phyloP scores from a whole-genome alignment of 768 basidiomycete genomes.

The Hortiboletus campestris region DNA sequence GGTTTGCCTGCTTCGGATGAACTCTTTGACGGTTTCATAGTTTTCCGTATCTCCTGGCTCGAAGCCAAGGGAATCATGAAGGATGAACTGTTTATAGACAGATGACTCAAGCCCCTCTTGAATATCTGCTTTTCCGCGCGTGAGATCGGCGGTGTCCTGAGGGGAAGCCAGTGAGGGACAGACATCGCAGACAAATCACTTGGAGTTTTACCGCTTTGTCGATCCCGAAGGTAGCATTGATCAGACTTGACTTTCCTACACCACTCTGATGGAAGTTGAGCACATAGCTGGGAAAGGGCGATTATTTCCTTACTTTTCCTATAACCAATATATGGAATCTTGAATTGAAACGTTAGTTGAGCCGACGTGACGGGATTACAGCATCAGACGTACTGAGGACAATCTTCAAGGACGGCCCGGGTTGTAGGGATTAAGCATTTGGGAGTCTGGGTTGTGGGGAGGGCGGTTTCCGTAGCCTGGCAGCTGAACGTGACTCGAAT shows the following conservation, averaged over 20 bases:
- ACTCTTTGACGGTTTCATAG: too few species aligned
- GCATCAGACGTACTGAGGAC: not conserved
- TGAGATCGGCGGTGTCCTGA: not conserved
- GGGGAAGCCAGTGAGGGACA: not conserved
- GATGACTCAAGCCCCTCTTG: too few species aligned
- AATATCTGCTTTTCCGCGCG: not conserved
- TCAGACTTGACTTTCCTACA: not conserved
- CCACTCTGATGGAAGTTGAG: not conserved
- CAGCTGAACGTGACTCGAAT: not conserved
- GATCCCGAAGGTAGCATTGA: not conserved
- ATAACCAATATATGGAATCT: slow-evolving; percentile 5
- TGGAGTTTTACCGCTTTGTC: not conserved
- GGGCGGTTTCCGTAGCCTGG: too few species aligned
- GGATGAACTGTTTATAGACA: too few species aligned
- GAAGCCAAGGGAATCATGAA: too few species aligned
- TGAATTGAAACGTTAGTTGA: not conserved
- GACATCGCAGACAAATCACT: not conserved
- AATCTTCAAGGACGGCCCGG: not conserved
- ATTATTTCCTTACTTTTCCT: not conserved
- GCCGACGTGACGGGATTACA: too few species aligned
- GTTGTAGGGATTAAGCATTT: not conserved
- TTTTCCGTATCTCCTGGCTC: too few species aligned
- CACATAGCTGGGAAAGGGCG: too few species aligned
- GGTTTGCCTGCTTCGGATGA: too few species aligned
- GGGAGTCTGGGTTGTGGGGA: not conserved